Evolutionary conservation across 768 basidiomycete species (phyloP).

Genomic region (Hygrocybe punicea): DNA sequence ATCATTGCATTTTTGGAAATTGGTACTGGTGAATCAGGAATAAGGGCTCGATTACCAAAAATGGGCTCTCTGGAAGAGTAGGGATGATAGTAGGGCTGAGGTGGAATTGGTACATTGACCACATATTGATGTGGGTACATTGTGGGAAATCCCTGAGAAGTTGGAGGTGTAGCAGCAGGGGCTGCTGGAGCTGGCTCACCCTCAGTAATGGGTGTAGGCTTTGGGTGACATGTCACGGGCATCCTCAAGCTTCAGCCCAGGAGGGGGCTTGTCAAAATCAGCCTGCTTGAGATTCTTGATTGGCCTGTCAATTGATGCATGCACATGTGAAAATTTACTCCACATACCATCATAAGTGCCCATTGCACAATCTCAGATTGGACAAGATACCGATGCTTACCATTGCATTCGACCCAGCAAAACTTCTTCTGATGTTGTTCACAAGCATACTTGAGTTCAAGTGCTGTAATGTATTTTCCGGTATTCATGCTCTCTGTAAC

Average conservation of each 20-base stretch:
- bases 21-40: neutral
- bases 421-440: constrained; percentile 1
- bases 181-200: neutral
- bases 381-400: neutral
- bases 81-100: no score
- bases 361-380: constrained; percentile 3
- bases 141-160: neutral
- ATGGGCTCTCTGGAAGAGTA: neutral
- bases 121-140: neutral
- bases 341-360: constrained; percentile 1
- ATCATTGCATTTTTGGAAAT: neutral
- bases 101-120: no score
- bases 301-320: neutral
- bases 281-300: constrained; percentile 1
- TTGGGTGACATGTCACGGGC: neutral
- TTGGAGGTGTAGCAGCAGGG: neutral
- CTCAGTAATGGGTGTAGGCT: neutral
- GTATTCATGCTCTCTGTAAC: neutral
- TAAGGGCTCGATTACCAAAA: neutral
- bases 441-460: constrained; percentile 1
- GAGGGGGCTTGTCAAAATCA: neutral
- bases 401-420: neutral
- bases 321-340: neutral
- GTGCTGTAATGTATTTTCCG: neutral
- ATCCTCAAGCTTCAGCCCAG: constrained; percentile 3